Evolutionary conservation across 495 filamentous ascomycete species (phyloP).

Genomic region (Stereocaulon alpinum): DNA sequence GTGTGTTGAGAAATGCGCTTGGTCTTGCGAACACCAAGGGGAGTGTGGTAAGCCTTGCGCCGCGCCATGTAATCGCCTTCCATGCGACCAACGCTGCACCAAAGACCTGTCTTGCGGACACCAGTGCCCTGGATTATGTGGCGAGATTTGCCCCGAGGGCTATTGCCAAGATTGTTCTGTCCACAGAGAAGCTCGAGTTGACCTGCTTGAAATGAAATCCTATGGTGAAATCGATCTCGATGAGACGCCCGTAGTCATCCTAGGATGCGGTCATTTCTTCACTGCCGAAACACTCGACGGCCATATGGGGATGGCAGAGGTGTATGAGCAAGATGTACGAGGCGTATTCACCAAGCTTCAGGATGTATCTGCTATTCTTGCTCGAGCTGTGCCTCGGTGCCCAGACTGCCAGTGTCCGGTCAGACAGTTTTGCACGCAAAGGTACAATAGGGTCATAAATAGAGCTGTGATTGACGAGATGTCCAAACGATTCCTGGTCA

Average conservation of each 20-base stretch:
- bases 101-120: constrained; percentile 49
- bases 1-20: constrained; percentile 47
- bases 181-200: constrained; percentile 1
- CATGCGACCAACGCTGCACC: constrained; percentile 51
- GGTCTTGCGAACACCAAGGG: constrained; percentile 40
- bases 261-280: constrained; percentile 57
- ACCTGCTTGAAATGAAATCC: constrained; percentile 7
- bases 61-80: constrained; percentile 45
- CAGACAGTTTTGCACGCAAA: constrained; percentile 39
- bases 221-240: constrained; percentile 10
- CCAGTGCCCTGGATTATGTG: constrained; percentile 51
- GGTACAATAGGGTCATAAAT: constrained; percentile 59
- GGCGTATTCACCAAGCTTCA: constrained; percentile 19
- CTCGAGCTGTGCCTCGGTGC: constrained; percentile 46
- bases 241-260: constrained; percentile 11
- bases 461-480: constrained; percentile 54
- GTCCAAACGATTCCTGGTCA: constrained; percentile 52
- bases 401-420: constrained; percentile 54
- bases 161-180: constrained; percentile 44
- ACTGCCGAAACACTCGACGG: constrained; percentile 52
- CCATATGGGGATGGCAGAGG: constrained; percentile 47
- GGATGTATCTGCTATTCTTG: constrained; percentile 25
- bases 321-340: constrained; percentile 35
- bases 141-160: constrained; percentile 45
- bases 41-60: constrained; percentile 47